Conservation (phyloP, 2,329 filamentous ascomycete genomes). For the Acephala macrosclerotiorum region DNA sequence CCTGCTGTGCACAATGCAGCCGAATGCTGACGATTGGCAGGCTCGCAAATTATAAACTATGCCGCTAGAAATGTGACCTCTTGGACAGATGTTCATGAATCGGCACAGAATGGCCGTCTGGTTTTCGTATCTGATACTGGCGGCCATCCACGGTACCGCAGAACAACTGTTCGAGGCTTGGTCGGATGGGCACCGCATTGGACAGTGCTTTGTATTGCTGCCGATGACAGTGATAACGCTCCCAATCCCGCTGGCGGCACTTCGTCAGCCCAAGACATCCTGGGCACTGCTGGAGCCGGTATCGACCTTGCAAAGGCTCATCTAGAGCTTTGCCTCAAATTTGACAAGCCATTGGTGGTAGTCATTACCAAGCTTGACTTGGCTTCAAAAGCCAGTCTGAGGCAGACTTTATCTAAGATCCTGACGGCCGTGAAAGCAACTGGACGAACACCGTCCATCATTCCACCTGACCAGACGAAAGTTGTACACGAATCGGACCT, state of each 20-base stretch:
- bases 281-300: conserved; percentile 60
- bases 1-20: neutral
- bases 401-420: conserved; percentile 74
- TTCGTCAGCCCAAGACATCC: conserved; percentile 57
- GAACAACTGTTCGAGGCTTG: conserved; percentile 88
- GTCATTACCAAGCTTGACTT: conserved; percentile 92
- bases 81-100: conserved; percentile 93
- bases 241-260: conserved; percentile 47
- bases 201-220: conserved; percentile 86
- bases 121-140: conserved; percentile 93
- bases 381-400: conserved; percentile 75
- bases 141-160: conserved; percentile 86
- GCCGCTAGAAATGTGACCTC: conserved; percentile 85
- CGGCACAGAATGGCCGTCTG: conserved; percentile 75
- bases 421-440: conserved; percentile 79
- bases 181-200: conserved; percentile 97
- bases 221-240: conserved; percentile 69
- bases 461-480: conserved; percentile 65
- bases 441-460: conserved; percentile 76
- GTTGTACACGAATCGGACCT: conserved; percentile 56
- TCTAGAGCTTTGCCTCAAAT: conserved; percentile 82
- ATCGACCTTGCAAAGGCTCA: conserved; percentile 81
- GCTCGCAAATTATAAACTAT: conserved; percentile 76
- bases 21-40: neutral
- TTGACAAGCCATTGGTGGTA: conserved; percentile 79